phyloP scores from a whole-genome alignment of 2,329 filamentous ascomycete genomes.

The Ophiostoma sp. region DNA sequence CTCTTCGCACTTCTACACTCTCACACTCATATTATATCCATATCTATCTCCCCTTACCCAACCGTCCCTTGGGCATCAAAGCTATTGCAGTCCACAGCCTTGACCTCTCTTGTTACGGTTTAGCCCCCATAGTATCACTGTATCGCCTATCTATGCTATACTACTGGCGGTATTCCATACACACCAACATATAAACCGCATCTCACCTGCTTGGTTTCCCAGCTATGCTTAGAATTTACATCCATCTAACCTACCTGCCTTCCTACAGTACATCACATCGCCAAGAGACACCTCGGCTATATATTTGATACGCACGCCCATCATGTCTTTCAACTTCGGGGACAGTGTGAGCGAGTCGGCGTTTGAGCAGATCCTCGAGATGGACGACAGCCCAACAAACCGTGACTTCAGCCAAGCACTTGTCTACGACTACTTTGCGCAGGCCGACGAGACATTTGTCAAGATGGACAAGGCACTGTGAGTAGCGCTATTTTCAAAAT shows the following conservation, averaged over 20 bases:
- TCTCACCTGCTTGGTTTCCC: neutral
- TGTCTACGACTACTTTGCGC: conserved; percentile 87
- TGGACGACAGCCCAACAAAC: conserved; percentile 87
- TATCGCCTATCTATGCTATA: neutral
- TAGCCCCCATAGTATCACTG: neutral
- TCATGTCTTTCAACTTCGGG: conserved; percentile 57
- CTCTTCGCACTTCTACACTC: neutral
- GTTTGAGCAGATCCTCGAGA: conserved; percentile 94
- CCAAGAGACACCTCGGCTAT: neutral
- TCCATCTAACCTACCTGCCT: neutral
- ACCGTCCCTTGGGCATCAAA: neutral
- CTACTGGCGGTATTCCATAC: neutral
- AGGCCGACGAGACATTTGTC: conserved; percentile 78
- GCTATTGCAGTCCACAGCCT: neutral
- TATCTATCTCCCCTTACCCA: conserved; percentile 1
- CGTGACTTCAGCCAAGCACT: conserved; percentile 84
- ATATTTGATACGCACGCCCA: conserved; percentile 26
- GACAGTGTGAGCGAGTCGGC: conserved; percentile 73
- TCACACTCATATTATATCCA: neutral
- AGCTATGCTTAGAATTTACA: neutral
- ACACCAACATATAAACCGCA: neutral
- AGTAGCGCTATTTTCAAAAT: conserved; percentile 36
- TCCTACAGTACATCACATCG: neutral
- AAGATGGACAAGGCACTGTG: conserved; percentile 83
- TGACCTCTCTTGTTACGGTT: neutral